Evolutionary conservation across 352 stramenopile genomes (phyloP).

Genomic region (Phytophthora sansomeana): DNA sequence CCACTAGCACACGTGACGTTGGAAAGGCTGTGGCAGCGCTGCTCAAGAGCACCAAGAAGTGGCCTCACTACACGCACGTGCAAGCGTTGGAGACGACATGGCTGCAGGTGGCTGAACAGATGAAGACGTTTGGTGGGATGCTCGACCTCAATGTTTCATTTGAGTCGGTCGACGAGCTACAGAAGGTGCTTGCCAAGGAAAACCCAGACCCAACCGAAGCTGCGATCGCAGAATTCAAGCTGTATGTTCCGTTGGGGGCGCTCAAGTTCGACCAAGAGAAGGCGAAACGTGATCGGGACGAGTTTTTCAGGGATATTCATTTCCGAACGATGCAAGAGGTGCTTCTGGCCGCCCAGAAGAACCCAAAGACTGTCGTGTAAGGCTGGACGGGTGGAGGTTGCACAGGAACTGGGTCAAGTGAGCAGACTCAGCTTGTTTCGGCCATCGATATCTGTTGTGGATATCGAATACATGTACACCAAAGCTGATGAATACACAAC

Average conservation of each 20-base stretch:
- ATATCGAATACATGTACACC: neutral
- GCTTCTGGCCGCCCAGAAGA: conserved; percentile 24
- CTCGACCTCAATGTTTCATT: conserved; percentile 34
- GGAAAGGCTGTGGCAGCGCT: conserved; percentile 28
- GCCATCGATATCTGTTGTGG: too few relatives aligned
- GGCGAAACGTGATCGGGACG: conserved; percentile 36
- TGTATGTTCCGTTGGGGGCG: conserved; percentile 12
- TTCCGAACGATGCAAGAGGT: conserved; percentile 44
- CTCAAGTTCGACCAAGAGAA: conserved; percentile 38
- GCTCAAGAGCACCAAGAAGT: conserved; percentile 38
- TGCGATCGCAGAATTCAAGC: conserved; percentile 30
- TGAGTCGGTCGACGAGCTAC: conserved; percentile 29
- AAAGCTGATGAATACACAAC: neutral
- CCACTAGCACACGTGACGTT: conserved; percentile 38
- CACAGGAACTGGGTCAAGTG: too few relatives aligned
- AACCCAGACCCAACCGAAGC: conserved; percentile 7
- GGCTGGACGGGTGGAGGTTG: neutral
- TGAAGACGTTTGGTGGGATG: conserved; percentile 31
- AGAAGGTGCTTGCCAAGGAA: conserved; percentile 12
- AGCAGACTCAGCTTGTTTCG: too few relatives aligned
- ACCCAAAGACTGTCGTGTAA: conserved; percentile 31
- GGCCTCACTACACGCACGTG: conserved; percentile 39
- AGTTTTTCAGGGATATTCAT: conserved; percentile 36
- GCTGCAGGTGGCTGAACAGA: conserved; percentile 33
- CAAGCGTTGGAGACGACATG: conserved; percentile 48